Evolutionary conservation across 2,329 filamentous ascomycete species (phyloP), one percentile per base, ranked within the genome.

Genomic region (Tolypocladium inflatum): DNA sequence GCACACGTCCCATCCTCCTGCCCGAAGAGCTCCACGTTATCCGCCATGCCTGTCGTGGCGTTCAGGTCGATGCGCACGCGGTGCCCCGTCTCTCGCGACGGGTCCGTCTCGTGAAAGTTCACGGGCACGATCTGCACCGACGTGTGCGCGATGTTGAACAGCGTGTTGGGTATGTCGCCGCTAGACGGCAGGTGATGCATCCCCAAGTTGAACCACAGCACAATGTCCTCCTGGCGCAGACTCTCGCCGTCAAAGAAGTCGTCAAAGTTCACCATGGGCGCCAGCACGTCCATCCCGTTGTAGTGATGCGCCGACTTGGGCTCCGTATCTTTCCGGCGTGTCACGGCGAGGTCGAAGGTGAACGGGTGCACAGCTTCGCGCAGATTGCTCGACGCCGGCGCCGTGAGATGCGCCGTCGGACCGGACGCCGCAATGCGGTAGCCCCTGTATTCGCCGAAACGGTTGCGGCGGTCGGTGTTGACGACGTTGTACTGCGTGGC

Each of bases 141-240:
- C 1, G 61, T 56, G 23, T 63, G 61, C 11, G 58, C 56, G 15
- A 30, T 50, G 11, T 52, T 55, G 55, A 54, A 60, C 26, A 63
- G 38, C 0, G 80, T 82, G 58, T 79, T 80, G 5, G 79, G 79
- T 3, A 81, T 63, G 61, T 80, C 78, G 33, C 56, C 55, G 2
- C 79, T 78, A 63, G 80, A 76, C 11, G 81, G 78, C n/a, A 82
- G 68, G 64, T 84, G 81, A 63, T 84, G 80, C 77, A 80, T 83
- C 19, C 81, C 81, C 9, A 75, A 63, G 60, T 74, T 83, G 59
- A 83, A 73, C 74, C 77, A 83, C 15, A 83, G 56, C 3, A 82
- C 79, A 13, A 76, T 58, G 51, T 64, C 74, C 58, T 74, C 70
- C 57, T 76, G 70, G 30, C 64, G 62, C 10, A 75, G 61, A 21